Evolutionary conservation across 2,329 filamentous ascomycete genomes (phyloP).

Genomic region (Thermochaetoides dissita): DNA sequence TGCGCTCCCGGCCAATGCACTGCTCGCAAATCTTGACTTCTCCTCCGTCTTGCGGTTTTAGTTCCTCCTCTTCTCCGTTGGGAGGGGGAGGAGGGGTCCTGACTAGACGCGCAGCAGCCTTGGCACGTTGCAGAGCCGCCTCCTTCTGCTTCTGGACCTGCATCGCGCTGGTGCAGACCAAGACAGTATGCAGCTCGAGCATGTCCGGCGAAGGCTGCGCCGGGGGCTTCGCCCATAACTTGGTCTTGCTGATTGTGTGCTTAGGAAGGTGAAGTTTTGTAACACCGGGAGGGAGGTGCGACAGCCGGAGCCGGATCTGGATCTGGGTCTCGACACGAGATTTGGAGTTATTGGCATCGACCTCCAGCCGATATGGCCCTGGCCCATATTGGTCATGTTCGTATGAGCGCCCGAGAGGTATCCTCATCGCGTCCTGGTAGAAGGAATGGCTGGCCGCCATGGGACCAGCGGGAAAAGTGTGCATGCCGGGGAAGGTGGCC

Average conservation of each 20-base stretch:
- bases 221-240: slow-evolving; percentile 63
- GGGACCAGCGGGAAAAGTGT: not conserved
- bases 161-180: slow-evolving; percentile 91
- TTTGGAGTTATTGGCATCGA: slow-evolving; percentile 59
- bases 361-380: slow-evolving; percentile 33
- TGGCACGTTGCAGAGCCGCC: slow-evolving; percentile 51
- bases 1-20: slow-evolving; percentile 85
- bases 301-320: slow-evolving; percentile 67
- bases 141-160: slow-evolving; percentile 51
- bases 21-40: slow-evolving; percentile 82
- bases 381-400: slow-evolving; percentile 13
- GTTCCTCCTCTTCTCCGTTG: slow-evolving; percentile 21
- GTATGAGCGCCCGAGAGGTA: not conserved
- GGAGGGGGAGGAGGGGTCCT: slow-evolving; percentile 6
- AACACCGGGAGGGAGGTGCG: slow-evolving; percentile 59
- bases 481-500: slow-evolving; percentile 1
- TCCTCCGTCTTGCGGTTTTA: slow-evolving; percentile 67
- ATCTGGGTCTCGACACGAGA: slow-evolving; percentile 96
- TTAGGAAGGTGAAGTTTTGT: slow-evolving; percentile 74
- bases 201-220: slow-evolving; percentile 56
- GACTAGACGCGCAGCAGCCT: slow-evolving; percentile 26
- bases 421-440: slow-evolving; percentile 1
- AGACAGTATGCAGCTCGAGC: slow-evolving; percentile 62
- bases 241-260: slow-evolving; percentile 88
- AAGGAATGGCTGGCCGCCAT: not conserved